These are phyloP conservation scores for Piloderma croceum DNA, from an alignment of 768 basidiomycete species.

Conservation along the genomic window DNA sequence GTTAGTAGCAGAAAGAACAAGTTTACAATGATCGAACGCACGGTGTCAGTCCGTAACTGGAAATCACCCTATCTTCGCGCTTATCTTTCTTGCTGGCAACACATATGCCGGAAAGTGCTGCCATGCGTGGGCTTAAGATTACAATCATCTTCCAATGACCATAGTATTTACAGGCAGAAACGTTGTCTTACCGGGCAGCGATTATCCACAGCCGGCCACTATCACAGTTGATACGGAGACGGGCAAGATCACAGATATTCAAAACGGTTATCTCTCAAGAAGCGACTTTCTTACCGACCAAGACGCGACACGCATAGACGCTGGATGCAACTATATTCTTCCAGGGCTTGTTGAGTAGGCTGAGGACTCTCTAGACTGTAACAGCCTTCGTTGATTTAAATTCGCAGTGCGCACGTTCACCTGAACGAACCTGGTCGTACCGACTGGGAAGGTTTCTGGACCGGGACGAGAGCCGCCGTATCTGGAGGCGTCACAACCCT, in stretches of 20 bases:
- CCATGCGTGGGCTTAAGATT: no score
- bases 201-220: slow-evolving; percentile 55
- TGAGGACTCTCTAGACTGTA: no score
- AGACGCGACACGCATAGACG: slow-evolving; percentile 44
- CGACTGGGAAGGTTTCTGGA: slow-evolving; percentile 91
- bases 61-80: no score
- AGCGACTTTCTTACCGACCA: slow-evolving; percentile 25
- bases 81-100: no score
- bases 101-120: no score
- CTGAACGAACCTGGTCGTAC: slow-evolving; percentile 92
- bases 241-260: slow-evolving; percentile 57
- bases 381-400: no score
- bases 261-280: slow-evolving; percentile 26
- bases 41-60: no score
- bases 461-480: slow-evolving; percentile 85
- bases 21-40: no score
- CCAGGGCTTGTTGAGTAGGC: slow-evolving; percentile 81
- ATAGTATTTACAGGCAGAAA: slow-evolving; percentile 48
- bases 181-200: slow-evolving; percentile 49
- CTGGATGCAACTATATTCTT: slow-evolving; percentile 53
- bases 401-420: slow-evolving; percentile 83
- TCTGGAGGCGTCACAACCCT: slow-evolving; percentile 94
- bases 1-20: no score
- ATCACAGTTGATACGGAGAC: slow-evolving; percentile 50
- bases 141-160: no score